phyloP scores from a whole-genome alignment of 2,329 filamentous ascomycete species.

The Tolypocladium ophioglossoides region DNA sequence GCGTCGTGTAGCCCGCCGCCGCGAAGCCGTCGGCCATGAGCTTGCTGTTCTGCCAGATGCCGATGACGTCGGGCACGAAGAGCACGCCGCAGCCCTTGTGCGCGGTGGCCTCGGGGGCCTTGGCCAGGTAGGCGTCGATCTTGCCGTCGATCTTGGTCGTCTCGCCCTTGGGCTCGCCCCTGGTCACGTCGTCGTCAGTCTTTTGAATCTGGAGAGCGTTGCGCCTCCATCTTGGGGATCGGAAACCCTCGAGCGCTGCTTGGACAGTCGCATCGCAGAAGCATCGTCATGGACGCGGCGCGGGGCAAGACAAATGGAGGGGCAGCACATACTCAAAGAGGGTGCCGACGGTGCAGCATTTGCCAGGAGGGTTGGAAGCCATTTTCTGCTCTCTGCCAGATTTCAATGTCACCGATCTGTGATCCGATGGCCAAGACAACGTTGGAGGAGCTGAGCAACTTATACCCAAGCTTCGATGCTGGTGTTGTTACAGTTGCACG shows the following conservation, averaged over 20 bases:
- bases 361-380: conserved; percentile 41
- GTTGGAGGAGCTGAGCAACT: neutral
- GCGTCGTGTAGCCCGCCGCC: conserved; percentile 25
- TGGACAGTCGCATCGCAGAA: neutral
- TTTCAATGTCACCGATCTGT: neutral
- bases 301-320: neutral
- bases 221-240: neutral
- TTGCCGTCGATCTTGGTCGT: conserved; percentile 28
- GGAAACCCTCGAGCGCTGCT: neutral
- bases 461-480: neutral
- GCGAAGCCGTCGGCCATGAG: conserved; percentile 30
- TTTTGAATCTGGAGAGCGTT: neutral
- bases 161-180: conserved; percentile 37
- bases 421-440: neutral
- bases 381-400: conserved; percentile 19
- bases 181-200: conserved; percentile 13
- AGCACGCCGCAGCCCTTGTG: conserved; percentile 20
- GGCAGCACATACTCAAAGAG: conserved; percentile 38
- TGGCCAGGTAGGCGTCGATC: conserved; percentile 41
- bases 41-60: conserved; percentile 28
- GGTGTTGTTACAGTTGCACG: too few relatives aligned
- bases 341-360: conserved; percentile 42
- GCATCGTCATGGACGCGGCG: neutral
- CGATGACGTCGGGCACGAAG: conserved; percentile 26
- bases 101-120: conserved; percentile 21